These are phyloP conservation scores for Tulasnella sp. DNA, from an alignment of 768 basidiomycete species.

Conservation along the genomic window DNA sequence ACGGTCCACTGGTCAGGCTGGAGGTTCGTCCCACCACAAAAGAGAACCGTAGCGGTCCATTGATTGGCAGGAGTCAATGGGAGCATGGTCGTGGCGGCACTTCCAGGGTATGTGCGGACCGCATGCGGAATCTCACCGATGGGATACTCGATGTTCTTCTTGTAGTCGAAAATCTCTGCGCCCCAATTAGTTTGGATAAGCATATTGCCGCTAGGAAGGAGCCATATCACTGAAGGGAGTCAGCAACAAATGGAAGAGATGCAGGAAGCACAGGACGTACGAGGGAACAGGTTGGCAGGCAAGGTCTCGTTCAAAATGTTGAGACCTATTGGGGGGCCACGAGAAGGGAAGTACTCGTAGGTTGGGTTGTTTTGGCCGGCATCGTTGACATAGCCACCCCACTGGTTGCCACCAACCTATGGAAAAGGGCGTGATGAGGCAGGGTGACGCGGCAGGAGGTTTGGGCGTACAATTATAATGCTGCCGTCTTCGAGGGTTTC, in stretches of 20 bases:
- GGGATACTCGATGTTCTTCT: slow-evolving; percentile 24
- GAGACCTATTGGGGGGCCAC: slow-evolving; percentile 30
- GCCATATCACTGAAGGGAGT: slow-evolving; percentile 23
- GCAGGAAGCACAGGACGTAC: not conserved
- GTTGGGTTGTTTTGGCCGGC: slow-evolving; percentile 32
- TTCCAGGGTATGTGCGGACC: slow-evolving; percentile 78
- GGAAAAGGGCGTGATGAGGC: not conserved
- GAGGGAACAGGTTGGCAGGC: slow-evolving; percentile 28
- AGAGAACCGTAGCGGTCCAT: slow-evolving; percentile 71
- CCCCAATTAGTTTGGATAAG: slow-evolving; percentile 32
- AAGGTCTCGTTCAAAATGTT: slow-evolving; percentile 31
- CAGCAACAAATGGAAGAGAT: slow-evolving; percentile 21
- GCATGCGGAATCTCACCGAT: slow-evolving; percentile 34
- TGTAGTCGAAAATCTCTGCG: slow-evolving; percentile 32
- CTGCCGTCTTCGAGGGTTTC: slow-evolving; percentile 29
- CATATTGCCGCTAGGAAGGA: slow-evolving; percentile 28
- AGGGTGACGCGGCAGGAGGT: not conserved
- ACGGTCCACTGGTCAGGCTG: slow-evolving; percentile 22
- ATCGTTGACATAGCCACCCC: slow-evolving; percentile 30
- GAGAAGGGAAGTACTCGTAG: slow-evolving; percentile 24
- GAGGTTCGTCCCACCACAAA: slow-evolving; percentile 66
- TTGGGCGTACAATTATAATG: slow-evolving; percentile 26
- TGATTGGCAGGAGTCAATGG: slow-evolving; percentile 83
- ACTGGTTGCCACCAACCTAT: slow-evolving; percentile 29
- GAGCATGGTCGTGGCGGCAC: slow-evolving; percentile 79